Base-by-base conservation (phyloP, 2,329 filamentous ascomycete genomes). In the Talaromyces verruculosus region DNA sequence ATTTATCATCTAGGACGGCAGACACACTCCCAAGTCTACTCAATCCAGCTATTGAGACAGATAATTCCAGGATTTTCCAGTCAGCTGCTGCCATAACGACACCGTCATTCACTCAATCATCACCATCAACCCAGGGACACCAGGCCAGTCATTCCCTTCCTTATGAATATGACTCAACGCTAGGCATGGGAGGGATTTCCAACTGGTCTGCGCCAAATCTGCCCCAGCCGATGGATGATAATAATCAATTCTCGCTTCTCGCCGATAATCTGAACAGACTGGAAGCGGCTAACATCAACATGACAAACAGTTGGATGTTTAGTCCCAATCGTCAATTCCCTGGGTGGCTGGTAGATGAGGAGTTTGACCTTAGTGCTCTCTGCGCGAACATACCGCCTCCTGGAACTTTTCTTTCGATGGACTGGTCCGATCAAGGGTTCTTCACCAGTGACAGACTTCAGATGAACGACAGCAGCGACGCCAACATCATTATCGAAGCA, bases 301-400 rank as follows among this genome's bases (percentile, higher is more conserved):
- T 41, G 13, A 15, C 41, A 1, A 62, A 37, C n/a, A 41, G 41
- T 25, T 67, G 68, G 67, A 47, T 58, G 13, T 62, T 69, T 41
- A 57, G 65, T 25, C 28, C 45, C 3, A 60, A 39, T 19, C 55
- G 61, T 2, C 67, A 70, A 39, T 57, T 66, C 3, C 70, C 71
- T 3, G 61, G 66, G 1, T 72, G 71, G 71, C 47, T 73, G 19
- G 69, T 68, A 5, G 64, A 65, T 22, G 70, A 73, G 5, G 61
- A 72, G 22, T 72, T 73, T 51, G 69, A 73, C 41, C 22, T 72
- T 7, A 61, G 68, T 55, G 70, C 68, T 10, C 45, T 72, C 3
- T 72, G 70, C 66, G 66, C 68, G 2, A 63, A 63, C 4, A 53
- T 65, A 53, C 37, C 64, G 61, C 3, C 64, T 39, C 60, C 64